phyloP scores from a whole-genome alignment of 352 stramenopile species.

The Stramenopiles sp. region DNA sequence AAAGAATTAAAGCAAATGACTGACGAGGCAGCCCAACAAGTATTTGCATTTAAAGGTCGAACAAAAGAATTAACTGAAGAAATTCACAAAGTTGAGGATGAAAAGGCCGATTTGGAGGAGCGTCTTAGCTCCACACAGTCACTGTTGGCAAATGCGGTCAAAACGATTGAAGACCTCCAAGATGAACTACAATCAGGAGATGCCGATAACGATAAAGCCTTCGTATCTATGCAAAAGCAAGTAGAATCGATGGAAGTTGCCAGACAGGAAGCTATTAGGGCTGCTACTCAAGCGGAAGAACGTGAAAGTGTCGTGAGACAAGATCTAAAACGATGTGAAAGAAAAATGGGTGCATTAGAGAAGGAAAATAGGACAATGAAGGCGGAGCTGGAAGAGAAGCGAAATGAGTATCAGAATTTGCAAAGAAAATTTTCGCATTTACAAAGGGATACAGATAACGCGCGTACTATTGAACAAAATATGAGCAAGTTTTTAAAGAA shows the following conservation, averaged over 20 bases:
- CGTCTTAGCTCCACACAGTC: neutral
- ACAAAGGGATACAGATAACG: constrained; percentile 8
- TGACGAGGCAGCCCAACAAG: constrained; percentile 8
- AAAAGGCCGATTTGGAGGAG: neutral
- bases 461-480: constrained; percentile 11
- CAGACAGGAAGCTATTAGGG: neutral
- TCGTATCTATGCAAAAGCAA: neutral
- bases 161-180: constrained; percentile 9
- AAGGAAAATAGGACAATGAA: constrained; percentile 2
- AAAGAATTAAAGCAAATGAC: constrained; percentile 10
- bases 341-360: neutral
- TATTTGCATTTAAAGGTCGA: constrained; percentile 11
- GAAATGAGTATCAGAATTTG: neutral
- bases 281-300: constrained; percentile 8
- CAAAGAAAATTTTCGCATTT: constrained; percentile 8
- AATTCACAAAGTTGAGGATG: constrained; percentile 8
- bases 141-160: constrained; percentile 6
- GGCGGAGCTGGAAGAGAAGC: neutral
- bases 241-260: constrained; percentile 4
- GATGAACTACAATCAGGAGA: constrained; percentile 10
- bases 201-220: constrained; percentile 4
- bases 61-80: constrained; percentile 8
- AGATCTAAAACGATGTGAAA: constrained; percentile 8
- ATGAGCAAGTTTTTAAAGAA: constrained; percentile 10
- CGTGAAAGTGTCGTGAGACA: neutral